These are phyloP conservation scores for Dianthus caryophyllus DNA, from an alignment of 148 eudicot genomes.

Conservation along the genomic window DNA sequence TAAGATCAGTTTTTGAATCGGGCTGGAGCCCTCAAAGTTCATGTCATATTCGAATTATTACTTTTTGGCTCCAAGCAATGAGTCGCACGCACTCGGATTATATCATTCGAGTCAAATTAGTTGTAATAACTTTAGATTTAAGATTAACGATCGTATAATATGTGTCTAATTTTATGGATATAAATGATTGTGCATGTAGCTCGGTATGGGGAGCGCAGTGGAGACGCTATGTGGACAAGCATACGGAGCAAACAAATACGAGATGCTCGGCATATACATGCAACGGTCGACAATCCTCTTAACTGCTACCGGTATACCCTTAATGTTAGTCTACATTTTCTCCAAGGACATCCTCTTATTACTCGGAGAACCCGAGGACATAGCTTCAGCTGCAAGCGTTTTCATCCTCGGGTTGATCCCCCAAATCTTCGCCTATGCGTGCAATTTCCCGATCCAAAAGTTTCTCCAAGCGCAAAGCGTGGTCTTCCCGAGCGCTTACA, in stretches of 20 bases:
- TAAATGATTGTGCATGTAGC: constrained; percentile 19
- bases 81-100: no score
- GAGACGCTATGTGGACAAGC: constrained; percentile 57
- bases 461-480: constrained; percentile 45
- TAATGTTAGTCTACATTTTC: constrained; percentile 31
- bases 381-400: constrained; percentile 8
- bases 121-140: no score
- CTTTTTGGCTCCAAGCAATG: no score
- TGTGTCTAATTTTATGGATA: not conserved
- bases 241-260: constrained; percentile 43
- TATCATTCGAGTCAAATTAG: no score
- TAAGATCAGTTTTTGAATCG: no score
- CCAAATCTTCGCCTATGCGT: constrained; percentile 23
- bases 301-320: constrained; percentile 25
- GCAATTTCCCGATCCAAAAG: constrained; percentile 43
- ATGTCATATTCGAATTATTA: no score
- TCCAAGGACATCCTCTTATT: constrained; percentile 31
- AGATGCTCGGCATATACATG: constrained; percentile 49
- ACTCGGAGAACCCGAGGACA: constrained; percentile 33
- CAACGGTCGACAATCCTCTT: constrained; percentile 47
- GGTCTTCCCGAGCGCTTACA: constrained; percentile 30
- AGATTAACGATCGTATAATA: no score
- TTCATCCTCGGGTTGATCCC: constrained; percentile 9
- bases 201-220: constrained; percentile 52
- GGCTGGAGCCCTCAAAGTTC: no score